phyloP scores from a whole-genome alignment of 202 grass and related monocot species.

The Schoenoplectus triqueter region DNA sequence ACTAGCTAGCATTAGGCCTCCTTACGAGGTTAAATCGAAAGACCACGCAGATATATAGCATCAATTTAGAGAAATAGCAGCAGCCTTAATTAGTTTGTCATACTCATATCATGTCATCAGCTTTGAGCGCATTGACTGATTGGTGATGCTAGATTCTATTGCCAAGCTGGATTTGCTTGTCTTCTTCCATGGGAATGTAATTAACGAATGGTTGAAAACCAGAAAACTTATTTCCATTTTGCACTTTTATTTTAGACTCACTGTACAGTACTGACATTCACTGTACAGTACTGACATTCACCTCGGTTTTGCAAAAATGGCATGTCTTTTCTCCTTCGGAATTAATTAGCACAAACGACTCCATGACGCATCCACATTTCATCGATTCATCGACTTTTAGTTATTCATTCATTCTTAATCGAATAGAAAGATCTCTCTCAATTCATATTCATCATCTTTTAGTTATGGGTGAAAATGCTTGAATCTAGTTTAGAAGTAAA shows the following conservation, averaged over 20 bases:
- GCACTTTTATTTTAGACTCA: background rate
- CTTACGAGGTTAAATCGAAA: no score
- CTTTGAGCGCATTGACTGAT: background rate
- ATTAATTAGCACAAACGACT: background rate
- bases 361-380: background rate
- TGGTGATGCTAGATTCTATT: background rate
- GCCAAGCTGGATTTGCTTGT: background rate
- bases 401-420: background rate
- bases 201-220: constrained; percentile 13
- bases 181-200: constrained; percentile 18
- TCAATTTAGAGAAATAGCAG: background rate
- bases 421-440: background rate
- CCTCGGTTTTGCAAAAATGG: constrained; percentile 9
- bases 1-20: no score
- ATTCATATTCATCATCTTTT: background rate
- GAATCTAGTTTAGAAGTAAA: background rate
- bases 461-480: no score
- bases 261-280: background rate
- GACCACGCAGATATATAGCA: no score
- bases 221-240: background rate
- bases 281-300: background rate
- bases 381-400: background rate
- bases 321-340: background rate
- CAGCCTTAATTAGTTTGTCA: constrained; percentile 3
- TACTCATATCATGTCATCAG: background rate